Conservation (phyloP, 2,329 filamentous ascomycete genomes). For the Albifimbria verrucaria region DNA sequence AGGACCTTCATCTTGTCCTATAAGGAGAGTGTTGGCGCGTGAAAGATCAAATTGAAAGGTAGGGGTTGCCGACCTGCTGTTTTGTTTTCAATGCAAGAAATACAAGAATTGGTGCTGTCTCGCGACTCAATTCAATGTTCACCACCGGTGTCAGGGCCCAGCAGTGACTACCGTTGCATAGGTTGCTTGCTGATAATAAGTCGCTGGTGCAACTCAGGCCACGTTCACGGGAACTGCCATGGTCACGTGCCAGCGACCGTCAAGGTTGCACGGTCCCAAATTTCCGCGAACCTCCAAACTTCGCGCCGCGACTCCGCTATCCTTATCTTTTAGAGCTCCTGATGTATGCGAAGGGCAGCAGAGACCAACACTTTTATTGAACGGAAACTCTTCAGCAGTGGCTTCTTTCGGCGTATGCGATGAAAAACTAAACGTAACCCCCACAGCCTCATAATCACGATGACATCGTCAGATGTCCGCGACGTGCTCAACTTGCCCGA, state of each 20-base stretch:
- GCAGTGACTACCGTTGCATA: neutral
- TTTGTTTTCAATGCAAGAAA: neutral
- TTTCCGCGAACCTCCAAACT: too few relatives aligned
- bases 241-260: too few relatives aligned
- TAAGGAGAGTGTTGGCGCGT: conserved; percentile 8
- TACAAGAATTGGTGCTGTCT: neutral
- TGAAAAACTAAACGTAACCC: conserved; percentile 15
- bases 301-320: too few relatives aligned
- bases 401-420: conserved; percentile 16
- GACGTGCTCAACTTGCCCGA: conserved; percentile 83
- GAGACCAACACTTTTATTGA: too few relatives aligned
- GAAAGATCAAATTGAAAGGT: neutral
- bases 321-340: too few relatives aligned
- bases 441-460: conserved; percentile 26
- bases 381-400: too few relatives aligned
- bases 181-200: neutral
- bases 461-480: conserved; percentile 78
- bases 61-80: neutral
- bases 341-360: too few relatives aligned
- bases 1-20: conserved; percentile 52
- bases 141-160: neutral
- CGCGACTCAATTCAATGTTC: neutral
- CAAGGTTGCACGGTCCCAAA: too few relatives aligned
- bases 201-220: conserved; percentile 25
- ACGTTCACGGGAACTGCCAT: too few relatives aligned